These are phyloP conservation scores for Trypanosoma scelopori DNA, from an alignment of 208 protist species.

Conservation along the genomic window DNA sequence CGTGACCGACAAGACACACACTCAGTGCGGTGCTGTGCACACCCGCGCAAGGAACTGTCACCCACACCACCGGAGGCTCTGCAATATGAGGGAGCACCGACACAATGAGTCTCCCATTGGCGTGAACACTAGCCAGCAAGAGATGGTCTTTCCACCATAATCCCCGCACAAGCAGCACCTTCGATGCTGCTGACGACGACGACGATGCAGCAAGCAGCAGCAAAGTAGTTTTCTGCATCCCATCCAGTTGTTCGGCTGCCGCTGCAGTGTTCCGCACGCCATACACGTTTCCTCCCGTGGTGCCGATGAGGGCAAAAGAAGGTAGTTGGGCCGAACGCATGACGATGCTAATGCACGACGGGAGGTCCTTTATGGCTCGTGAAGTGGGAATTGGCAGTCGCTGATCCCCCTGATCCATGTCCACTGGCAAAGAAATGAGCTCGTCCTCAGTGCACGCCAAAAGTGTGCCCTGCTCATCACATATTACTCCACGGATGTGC, in stretches of 20 bases:
- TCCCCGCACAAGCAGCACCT: slow-evolving; percentile 20
- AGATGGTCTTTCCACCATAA: slow-evolving; percentile 5
- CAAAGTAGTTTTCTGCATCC: neutral
- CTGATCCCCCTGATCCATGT: neutral
- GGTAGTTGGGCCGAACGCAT: too few species aligned
- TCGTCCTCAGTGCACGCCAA: slow-evolving; percentile 27
- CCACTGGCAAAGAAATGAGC: slow-evolving; percentile 8
- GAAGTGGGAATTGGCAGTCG: slow-evolving; percentile 6
- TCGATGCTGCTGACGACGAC: slow-evolving; percentile 13
- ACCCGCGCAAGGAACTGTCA: slow-evolving; percentile 3
- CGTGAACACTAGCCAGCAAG: slow-evolving; percentile 17
- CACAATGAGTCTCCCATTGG: slow-evolving; percentile 12
- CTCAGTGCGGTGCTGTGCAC: slow-evolving; percentile 14
- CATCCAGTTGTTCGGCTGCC: neutral
- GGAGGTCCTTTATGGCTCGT: slow-evolving; percentile 6
- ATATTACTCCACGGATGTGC: slow-evolving; percentile 23
- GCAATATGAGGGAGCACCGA: neutral
- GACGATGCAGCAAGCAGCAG: neutral
- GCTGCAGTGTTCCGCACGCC: slow-evolving; percentile 9
- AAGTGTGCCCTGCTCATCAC: slow-evolving; percentile 17
- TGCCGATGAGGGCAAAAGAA: slow-evolving; percentile 19
- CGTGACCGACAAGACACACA: neutral
- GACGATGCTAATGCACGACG: slow-evolving; percentile 3
- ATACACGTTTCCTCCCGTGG: slow-evolving; percentile 17
- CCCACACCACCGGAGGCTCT: neutral